These are phyloP conservation scores for Aspergillus piperis DNA, from an alignment of 2,329 filamentous ascomycete species.

Conservation along the genomic window DNA sequence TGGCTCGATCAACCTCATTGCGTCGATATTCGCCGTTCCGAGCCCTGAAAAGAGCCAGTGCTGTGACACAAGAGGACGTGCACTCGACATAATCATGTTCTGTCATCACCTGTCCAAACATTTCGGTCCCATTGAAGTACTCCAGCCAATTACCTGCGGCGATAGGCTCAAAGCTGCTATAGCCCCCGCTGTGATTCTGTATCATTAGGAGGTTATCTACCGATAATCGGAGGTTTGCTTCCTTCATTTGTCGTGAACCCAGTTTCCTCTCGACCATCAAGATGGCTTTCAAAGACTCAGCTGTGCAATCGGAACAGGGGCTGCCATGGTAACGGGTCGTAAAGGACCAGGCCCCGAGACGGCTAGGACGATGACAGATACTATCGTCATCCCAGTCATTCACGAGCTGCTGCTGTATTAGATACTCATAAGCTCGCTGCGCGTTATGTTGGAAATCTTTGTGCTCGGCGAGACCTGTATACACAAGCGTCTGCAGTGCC, in stretches of 20 bases:
- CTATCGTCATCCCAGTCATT: background rate
- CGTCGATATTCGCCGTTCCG: constrained; percentile 6
- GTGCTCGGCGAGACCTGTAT: background rate
- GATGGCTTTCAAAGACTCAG: constrained; percentile 12
- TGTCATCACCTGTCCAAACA: constrained; percentile 15
- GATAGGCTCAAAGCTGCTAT: constrained; percentile 10
- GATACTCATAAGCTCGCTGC: constrained; percentile 3
- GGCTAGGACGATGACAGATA: background rate
- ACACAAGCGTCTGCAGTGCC: constrained; percentile 2
- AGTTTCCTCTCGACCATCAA: constrained; percentile 2
- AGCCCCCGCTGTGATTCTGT: constrained; percentile 13
- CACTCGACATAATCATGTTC: constrained; percentile 16
- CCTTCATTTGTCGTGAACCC: background rate
- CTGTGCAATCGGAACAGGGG: constrained; percentile 10
- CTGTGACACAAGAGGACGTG: constrained; percentile 7
- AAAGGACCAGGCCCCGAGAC: constrained; percentile 15
- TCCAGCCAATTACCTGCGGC: constrained; percentile 6
- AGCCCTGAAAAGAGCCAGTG: background rate
- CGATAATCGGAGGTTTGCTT: background rate
- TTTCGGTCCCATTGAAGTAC: constrained; percentile 12
- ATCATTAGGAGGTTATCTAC: constrained; percentile 12
- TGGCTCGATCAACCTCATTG: background rate
- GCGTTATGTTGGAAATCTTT: background rate
- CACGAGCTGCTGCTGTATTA: constrained; percentile 3
- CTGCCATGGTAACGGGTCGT: constrained; percentile 8